These are phyloP conservation scores for Pichia sorboxylosa DNA, from an alignment of 1,139 yeast genomes.

Conservation along the genomic window DNA sequence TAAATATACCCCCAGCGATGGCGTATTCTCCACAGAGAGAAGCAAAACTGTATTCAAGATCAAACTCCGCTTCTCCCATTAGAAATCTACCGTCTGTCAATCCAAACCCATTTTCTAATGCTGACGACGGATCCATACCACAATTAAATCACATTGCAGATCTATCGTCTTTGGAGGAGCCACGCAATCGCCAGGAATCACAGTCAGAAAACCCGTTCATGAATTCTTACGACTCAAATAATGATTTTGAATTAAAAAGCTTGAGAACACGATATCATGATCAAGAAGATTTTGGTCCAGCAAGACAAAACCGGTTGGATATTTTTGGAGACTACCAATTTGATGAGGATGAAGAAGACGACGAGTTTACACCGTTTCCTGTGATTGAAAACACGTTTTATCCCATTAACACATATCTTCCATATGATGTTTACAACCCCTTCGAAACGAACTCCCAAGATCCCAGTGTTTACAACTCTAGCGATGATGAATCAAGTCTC, in stretches of 20 bases:
- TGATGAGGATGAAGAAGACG: constrained; percentile 13
- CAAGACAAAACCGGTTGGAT: too few relatives aligned
- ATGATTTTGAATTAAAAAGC: neutral
- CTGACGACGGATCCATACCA: neutral
- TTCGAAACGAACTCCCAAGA: constrained; percentile 13
- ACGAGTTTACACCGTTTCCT: constrained; percentile 22
- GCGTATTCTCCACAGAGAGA: constrained; percentile 11
- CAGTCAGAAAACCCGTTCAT: too few relatives aligned
- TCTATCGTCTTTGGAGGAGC: too few relatives aligned
- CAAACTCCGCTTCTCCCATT: constrained; percentile 11
- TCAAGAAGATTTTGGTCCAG: constrained; percentile 2
- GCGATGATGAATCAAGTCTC: constrained; percentile 10
- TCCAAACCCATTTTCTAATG: neutral
- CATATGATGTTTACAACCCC: constrained; percentile 20
- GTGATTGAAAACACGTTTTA: constrained; percentile 20
- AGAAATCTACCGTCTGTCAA: constrained; percentile 1
- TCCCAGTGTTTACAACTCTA: constrained; percentile 1
- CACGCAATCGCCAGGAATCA: too few relatives aligned
- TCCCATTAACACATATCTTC: constrained; percentile 22
- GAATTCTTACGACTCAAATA: neutral
- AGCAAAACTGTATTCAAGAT: constrained; percentile 3
- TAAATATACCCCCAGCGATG: too few relatives aligned
- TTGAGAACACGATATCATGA: constrained; percentile 1
- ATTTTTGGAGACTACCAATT: constrained; percentile 17
- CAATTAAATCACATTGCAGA: neutral